Base-by-base conservation (phyloP, 2,329 filamentous ascomycete genomes). In the Rutstroemia sydowiana region DNA sequence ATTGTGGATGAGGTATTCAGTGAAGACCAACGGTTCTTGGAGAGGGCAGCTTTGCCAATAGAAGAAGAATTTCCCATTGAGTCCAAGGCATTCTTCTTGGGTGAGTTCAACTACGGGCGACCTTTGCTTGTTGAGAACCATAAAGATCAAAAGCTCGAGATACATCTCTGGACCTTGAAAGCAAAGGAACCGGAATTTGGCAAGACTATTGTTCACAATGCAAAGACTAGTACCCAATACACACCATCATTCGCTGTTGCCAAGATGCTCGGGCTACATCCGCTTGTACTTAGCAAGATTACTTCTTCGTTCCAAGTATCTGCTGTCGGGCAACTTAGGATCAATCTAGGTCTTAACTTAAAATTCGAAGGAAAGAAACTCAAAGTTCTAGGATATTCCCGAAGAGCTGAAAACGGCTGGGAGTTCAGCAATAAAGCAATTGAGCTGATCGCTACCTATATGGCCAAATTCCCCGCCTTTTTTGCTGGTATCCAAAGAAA, bases 331-430 rank as follows among this genome's bases (percentile, higher is more conserved):
- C 75, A 90, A 53, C 59, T 60, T 20, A 87, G 88, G 61, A 77
- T 95, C 56, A 98, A 98, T 63, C 74, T 98, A 21, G 93, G 93
- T 0, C 75, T 98, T 55, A 98, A 98, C 64, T 77, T 98, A 59
- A 98, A 98, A 68, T 98, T 98, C 55, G 93, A 98, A 67, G 88
- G 82, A 2, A 92, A 88, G 71, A 95, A 96, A 70, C 78, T 91
- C 61, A 98, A 98, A 72, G 93, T 98, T 6, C 73, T 98, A 30
- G 93, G 93, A 0, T 98, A 96, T 69, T 95, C 92, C 21, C 86
- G 90, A 61, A 93, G 93, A 65, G 84, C 84, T 3, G 75, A 82
- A 11, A 86, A 82, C 26, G 93, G 95, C 5, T 98, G 95, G 95
- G 93, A 98, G 69, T 98, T 95, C 68, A 96, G 91, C 63, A 78